Base-by-base conservation (phyloP, 371 early-diverging fungal genomes). In the Apophysomyces variabilis region DNA sequence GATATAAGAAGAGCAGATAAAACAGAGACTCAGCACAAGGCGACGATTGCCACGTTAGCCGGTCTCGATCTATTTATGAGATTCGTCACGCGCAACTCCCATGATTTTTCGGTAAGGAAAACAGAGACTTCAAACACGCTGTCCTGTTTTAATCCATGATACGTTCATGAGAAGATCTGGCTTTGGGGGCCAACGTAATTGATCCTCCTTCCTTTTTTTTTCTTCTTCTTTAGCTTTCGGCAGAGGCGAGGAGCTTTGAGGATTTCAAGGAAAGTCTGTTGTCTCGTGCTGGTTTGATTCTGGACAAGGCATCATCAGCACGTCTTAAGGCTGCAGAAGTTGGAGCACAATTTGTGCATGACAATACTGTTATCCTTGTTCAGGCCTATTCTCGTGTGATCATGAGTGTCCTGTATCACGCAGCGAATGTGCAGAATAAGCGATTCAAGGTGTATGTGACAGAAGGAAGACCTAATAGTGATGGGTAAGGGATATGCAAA, bases 331-430 rank as follows among this genome's bases (percentile, higher is more conserved):
- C 95, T 57, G 95, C 96, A 5, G 87, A 85, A 57, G 74, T 91
- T 59, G 97, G 95, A n/a, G 80, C 90, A 16, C 90, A 92, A 60
- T 95, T 96, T 69, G 92, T 97, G 66, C 89, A 92, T 69, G 96
- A 96, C 69, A 92, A 95, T 72, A 83, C 88, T 14, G 88, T 88
- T 7, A 89, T 99, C 64, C 81, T 99, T n/a, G 87, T 97, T 7
- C 98, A 98, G 76, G 95, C 96, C 32, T 96, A 95, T 70, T 97
- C 98, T 36, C 90, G 98, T 35, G 96, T 96, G 4, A 95, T 98
- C 37, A 95, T 96, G 90, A 77, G 85, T 38, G 70, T 95, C 9
- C 76, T 99, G 58, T 84, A 87, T 64, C 80, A 85, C 62, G 96
- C 96, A 1, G 93, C 94, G 4, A 83, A 81, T 67, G 75, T 78